Evolutionary conservation across 495 filamentous ascomycete genomes (phyloP).

Genomic region (Aspergillus biplanus): DNA sequence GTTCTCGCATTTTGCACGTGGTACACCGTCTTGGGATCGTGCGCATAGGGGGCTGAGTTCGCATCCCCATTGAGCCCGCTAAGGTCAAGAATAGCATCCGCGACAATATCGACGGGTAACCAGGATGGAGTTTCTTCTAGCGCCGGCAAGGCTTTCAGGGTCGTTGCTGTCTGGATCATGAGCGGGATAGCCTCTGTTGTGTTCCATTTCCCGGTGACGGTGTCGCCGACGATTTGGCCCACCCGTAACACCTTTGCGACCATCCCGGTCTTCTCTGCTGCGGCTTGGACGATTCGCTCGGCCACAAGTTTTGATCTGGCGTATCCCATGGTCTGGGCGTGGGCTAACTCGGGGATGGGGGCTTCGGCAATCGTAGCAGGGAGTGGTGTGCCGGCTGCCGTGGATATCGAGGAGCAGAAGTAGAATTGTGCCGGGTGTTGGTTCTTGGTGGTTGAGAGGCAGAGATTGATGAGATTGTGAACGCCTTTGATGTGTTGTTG

Average conservation of each 20-base stretch:
- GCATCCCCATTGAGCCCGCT: constrained; percentile 27
- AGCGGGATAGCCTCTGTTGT: constrained; percentile 65
- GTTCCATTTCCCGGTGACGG: constrained; percentile 61
- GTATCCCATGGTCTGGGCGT: constrained; percentile 61
- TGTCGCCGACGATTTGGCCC: constrained; percentile 68
- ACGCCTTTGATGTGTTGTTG: constrained; percentile 61
- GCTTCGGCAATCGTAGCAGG: constrained; percentile 49
- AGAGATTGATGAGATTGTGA: constrained; percentile 62
- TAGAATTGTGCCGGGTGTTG: constrained; percentile 44
- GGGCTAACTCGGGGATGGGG: constrained; percentile 47
- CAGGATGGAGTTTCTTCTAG: constrained; percentile 58
- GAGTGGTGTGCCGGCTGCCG: constrained; percentile 38
- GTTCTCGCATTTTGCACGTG: constrained; percentile 54
- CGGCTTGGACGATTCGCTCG: constrained; percentile 53
- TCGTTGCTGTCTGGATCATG: constrained; percentile 55
- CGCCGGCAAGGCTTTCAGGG: constrained; percentile 55
- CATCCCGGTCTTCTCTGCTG: constrained; percentile 42
- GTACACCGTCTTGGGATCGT: constrained; percentile 44
- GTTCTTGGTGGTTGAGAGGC: constrained; percentile 40
- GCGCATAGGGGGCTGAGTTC: neutral
- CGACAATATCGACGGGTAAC: constrained; percentile 47
- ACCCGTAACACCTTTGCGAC: constrained; percentile 52
- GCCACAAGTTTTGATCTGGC: constrained; percentile 66
- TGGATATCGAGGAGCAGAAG: constrained; percentile 66
- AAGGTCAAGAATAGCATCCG: constrained; percentile 29